These are phyloP conservation scores for Fusarium robinianum DNA, from an alignment of 2,329 filamentous ascomycete genomes.

Conservation along the genomic window DNA sequence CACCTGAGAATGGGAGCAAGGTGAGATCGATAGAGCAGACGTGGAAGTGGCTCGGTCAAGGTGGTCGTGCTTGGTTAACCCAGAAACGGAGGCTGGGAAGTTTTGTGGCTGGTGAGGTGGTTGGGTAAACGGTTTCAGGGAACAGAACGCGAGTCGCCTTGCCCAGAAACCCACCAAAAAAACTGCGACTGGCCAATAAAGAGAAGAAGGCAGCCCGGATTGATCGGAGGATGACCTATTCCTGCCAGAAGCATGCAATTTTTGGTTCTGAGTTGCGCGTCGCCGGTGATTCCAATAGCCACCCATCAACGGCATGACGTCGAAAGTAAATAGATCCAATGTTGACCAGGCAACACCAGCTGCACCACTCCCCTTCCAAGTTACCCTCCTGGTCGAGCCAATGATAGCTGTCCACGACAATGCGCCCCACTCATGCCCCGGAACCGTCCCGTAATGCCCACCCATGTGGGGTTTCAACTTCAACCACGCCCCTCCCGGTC, in stretches of 20 bases:
- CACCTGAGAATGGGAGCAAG: slow-evolving; percentile 3
- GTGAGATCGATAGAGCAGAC: slow-evolving; percentile 10
- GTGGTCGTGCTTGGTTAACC: slow-evolving; percentile 33
- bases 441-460: not conserved
- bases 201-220: too few species aligned
- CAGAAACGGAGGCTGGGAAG: slow-evolving; percentile 37
- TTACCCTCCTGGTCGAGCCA: slow-evolving; percentile 9
- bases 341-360: slow-evolving; percentile 35
- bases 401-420: slow-evolving; percentile 24
- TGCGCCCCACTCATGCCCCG: slow-evolving; percentile 10
- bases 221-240: too few species aligned
- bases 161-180: not conserved
- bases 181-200: too few species aligned
- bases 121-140: slow-evolving; percentile 21
- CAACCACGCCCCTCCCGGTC: not conserved
- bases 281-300: not conserved
- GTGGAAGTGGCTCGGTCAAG: slow-evolving; percentile 15
- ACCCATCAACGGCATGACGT: slow-evolving; percentile 36
- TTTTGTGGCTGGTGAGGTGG: slow-evolving; percentile 35
- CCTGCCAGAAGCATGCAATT: too few species aligned
- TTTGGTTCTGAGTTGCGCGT: too few species aligned
- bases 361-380: slow-evolving; percentile 1
- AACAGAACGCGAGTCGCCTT: slow-evolving; percentile 7
- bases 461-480: not conserved
- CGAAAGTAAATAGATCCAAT: slow-evolving; percentile 37